A percentile compares a stretch with the other conserved stretches of the same genome.
These are phyloP conservation scores for Picocystis sp. DNA, from an alignment of 163 green algal genomes.

Conservation along the genomic window DNA sequence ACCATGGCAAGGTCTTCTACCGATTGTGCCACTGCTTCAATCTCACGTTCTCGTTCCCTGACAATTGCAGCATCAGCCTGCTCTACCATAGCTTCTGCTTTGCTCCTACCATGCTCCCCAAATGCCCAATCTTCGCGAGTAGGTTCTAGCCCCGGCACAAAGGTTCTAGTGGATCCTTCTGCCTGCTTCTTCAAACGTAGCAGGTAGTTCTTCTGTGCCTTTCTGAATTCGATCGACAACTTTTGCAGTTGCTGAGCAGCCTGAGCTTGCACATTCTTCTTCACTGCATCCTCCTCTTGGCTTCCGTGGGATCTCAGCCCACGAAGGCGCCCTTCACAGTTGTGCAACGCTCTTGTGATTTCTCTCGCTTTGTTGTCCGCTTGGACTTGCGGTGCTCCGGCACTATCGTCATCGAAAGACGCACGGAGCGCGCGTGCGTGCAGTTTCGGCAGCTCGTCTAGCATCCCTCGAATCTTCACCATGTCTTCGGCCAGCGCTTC, in stretches of 20 bases:
- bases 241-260: slow-evolving; percentile 46
- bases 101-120: not conserved
- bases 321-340: slow-evolving; percentile 13
- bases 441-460: slow-evolving; percentile 20
- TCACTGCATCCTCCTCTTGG: slow-evolving; percentile 17
- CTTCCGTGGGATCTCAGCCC: not conserved
- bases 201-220: slow-evolving; percentile 81
- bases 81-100: slow-evolving; percentile 31
- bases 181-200: slow-evolving; percentile 55
- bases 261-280: slow-evolving; percentile 41
- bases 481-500: slow-evolving; percentile 23
- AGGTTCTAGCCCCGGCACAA: not conserved
- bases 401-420: slow-evolving; percentile 22
- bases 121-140: not conserved
- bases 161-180: slow-evolving; percentile 4
- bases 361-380: slow-evolving; percentile 9
- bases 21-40: slow-evolving; percentile 42
- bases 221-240: slow-evolving; percentile 79
- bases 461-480: slow-evolving; percentile 13
- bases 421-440: slow-evolving; percentile 22
- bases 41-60: slow-evolving; percentile 37
- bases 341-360: slow-evolving; percentile 10
- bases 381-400: not conserved
- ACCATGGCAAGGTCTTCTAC: slow-evolving; percentile 74
- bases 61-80: slow-evolving; percentile 51